Evolutionary conservation across 768 basidiomycete species (phyloP), one percentile per base, ranked within the genome.

Genomic region (Russula abietina): DNA sequence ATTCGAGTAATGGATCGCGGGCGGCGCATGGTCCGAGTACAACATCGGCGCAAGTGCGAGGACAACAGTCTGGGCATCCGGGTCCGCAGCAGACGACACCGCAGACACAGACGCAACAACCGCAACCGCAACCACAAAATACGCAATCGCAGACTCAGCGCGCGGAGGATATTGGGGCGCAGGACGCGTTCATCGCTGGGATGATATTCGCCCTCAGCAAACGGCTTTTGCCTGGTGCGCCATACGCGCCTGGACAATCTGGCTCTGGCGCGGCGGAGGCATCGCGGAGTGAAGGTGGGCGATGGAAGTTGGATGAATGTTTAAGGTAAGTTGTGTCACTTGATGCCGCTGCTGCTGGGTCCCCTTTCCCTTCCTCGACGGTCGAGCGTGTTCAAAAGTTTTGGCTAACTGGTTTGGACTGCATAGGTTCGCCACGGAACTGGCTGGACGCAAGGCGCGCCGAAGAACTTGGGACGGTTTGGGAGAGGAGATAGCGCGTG

Each of bases 131-230:
- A 16, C 46, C 49, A 2, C 43, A 50, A 5, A 39, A 58, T 3
- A 30, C 6, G 16, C 33, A 59, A 28, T 7, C 7, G 2, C 36
- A 50, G 32, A 22, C 32, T 78, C 19, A 77, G 76, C 28, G 73
- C 2, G 75, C 84, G 9, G 90, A 91, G 69, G 89, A 91, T 67
- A 81, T 86, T 11, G 89, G 89, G 1, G 86, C 87, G 1, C 87
- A 91, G 67, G 86, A 89, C 61, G 90, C 89, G 3, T 91, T 91
- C 67, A 81, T 91, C n/a, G 86, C 88, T 0, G 91, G 90, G 9
- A 92, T 93, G 89, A 88, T 93, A 59, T 93, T 83, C 72, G 83
- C 90, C 0, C 71, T 93, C 67, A 91, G 86, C 59, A 76, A 89
- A 67, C 79, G 83, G 50, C 75, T 91, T 57, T 74, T 86, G 52